Conservation (phyloP, 495 filamentous ascomycete genomes). For the Aspergillus wentii region DNA sequence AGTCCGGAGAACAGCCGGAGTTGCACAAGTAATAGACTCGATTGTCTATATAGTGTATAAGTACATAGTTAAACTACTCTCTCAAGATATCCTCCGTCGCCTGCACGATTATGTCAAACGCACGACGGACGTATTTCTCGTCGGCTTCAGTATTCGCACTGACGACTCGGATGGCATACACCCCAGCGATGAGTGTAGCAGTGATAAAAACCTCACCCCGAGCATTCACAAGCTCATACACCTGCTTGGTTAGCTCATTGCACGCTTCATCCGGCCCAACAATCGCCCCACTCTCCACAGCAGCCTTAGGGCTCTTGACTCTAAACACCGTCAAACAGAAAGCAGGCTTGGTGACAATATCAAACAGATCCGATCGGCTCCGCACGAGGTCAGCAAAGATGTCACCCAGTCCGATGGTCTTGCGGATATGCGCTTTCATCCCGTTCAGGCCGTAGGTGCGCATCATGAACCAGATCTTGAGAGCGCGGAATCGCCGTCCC, state of each 20-base stretch:
- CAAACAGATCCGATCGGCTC: conserved; percentile 66
- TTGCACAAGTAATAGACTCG: too few relatives aligned
- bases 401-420: conserved; percentile 62
- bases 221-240: conserved; percentile 73
- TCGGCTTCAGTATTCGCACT: conserved; percentile 64
- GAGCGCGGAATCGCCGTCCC: conserved; percentile 80
- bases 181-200: conserved; percentile 66
- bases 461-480: conserved; percentile 98
- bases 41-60: too few relatives aligned
- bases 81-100: conserved; percentile 52
- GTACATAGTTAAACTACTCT: too few relatives aligned
- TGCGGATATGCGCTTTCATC: conserved; percentile 66
- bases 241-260: conserved; percentile 67
- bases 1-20: too few relatives aligned
- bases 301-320: conserved; percentile 24
- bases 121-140: conserved; percentile 64
- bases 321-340: conserved; percentile 81
- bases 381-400: conserved; percentile 58
- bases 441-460: conserved; percentile 79
- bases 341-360: conserved; percentile 66
- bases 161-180: conserved; percentile 79
- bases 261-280: conserved; percentile 42
- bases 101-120: conserved; percentile 74
- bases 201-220: conserved; percentile 82
- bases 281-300: conserved; percentile 10